These are phyloP conservation scores for Ophiostoma sp. DNA, from an alignment of 2,329 filamentous ascomycete genomes.

Conservation along the genomic window DNA sequence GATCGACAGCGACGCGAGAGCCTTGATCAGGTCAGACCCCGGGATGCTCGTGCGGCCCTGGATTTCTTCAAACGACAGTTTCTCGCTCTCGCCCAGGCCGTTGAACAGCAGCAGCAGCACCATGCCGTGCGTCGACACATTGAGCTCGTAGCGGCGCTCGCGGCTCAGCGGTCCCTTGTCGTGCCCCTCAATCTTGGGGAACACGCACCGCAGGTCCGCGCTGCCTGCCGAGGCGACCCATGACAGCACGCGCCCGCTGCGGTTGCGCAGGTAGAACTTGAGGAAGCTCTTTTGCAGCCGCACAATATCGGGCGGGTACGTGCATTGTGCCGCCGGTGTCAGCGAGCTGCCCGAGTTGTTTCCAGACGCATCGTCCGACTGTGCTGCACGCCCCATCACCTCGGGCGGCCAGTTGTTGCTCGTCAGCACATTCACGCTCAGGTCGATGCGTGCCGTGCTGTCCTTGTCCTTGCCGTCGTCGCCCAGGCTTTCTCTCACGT, in stretches of 20 bases:
- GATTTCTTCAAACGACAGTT: constrained; percentile 66
- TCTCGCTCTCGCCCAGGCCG: constrained; percentile 47
- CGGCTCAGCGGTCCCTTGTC: constrained; percentile 54
- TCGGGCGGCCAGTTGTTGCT: constrained; percentile 95
- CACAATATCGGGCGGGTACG: constrained; percentile 69
- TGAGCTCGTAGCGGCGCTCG: constrained; percentile 78
- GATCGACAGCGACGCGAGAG: constrained; percentile 74
- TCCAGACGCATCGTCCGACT: neutral
- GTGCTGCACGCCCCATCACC: constrained; percentile 57
- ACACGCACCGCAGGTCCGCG: constrained; percentile 76
- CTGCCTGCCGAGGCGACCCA: constrained; percentile 71
- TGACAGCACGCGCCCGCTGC: constrained; percentile 80
- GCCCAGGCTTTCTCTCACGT: constrained; percentile 49
- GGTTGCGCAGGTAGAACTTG: constrained; percentile 78
- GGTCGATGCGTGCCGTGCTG: constrained; percentile 54
- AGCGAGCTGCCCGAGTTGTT: constrained; percentile 27
- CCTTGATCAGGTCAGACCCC: constrained; percentile 64
- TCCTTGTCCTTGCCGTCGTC: constrained; percentile 31
- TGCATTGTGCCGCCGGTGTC: constrained; percentile 44
- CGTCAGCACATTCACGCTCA: constrained; percentile 79
- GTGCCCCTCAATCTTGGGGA: constrained; percentile 68
- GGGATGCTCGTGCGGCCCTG: constrained; percentile 77
- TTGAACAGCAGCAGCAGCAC: constrained; percentile 87
- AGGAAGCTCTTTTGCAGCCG: constrained; percentile 78
- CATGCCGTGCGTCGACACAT: constrained; percentile 90